Conservation (phyloP, 2,329 filamentous ascomycete genomes). For the Alternaria tenuissima region DNA sequence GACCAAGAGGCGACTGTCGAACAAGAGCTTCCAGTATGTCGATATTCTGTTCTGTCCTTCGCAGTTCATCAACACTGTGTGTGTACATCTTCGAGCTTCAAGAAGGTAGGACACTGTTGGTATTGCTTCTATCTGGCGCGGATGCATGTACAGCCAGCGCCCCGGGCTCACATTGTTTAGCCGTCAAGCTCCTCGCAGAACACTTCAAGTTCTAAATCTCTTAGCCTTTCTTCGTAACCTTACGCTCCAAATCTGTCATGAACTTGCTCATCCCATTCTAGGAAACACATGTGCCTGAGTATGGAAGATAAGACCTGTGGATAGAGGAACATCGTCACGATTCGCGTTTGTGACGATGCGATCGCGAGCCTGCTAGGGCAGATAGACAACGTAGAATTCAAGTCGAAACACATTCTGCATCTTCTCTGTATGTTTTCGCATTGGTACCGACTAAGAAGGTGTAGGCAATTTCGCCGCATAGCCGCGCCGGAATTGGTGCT, state of each 20-base stretch:
- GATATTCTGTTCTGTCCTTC: not conserved
- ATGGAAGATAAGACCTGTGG: not conserved
- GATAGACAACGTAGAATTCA: not conserved
- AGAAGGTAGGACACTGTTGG: not conserved
- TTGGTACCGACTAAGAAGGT: not conserved
- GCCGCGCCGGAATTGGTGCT: not conserved
- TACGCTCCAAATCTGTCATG: not conserved
- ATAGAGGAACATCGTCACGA: not conserved
- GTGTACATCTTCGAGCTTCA: not conserved
- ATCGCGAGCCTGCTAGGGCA: not conserved
- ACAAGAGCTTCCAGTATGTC: not conserved
- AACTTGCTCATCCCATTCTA: not conserved
- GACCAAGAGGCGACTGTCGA: not conserved
- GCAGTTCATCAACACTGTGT: not conserved
- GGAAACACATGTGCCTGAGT: not conserved
- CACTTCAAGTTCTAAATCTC: not conserved
- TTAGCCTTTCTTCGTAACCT: not conserved
- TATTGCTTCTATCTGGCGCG: no score
- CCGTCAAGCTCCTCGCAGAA: no score
- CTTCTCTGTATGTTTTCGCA: not conserved
- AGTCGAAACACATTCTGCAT: not conserved
- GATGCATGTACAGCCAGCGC: not conserved
- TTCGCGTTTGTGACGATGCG: not conserved
- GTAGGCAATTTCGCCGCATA: not conserved
- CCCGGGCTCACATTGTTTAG: no score